Percentiles rank a stretch among this genome's conserved stretches.
Conservation (phyloP, 2,329 filamentous ascomycete genomes). For the Ceratocystis lukuohia region DNA sequence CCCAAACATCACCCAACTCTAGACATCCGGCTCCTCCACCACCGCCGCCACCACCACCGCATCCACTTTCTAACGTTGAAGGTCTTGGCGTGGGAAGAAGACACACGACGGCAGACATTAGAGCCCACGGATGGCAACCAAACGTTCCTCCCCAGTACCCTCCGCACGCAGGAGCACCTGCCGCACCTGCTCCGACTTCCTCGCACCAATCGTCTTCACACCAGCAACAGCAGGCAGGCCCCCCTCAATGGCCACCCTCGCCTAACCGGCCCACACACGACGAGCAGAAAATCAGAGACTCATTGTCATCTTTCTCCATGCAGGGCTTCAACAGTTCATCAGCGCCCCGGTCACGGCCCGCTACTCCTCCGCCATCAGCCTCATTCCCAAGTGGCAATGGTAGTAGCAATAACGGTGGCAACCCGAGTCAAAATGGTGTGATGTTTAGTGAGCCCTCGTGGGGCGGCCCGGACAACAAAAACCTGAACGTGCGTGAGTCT, state of each 20-base stretch:
- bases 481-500: constrained; percentile 39
- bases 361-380: constrained; percentile 36
- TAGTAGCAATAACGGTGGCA: constrained; percentile 18
- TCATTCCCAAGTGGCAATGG: constrained; percentile 34
- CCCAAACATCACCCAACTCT: constrained; percentile 56
- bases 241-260: constrained; percentile 41
- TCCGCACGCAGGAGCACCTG: constrained; percentile 12
- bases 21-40: constrained; percentile 43
- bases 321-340: constrained; percentile 31
- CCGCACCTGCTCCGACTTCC: constrained; percentile 47
- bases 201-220: constrained; percentile 41
- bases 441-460: constrained; percentile 43
- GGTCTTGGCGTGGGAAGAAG: constrained; percentile 56
- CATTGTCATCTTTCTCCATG: constrained; percentile 41
- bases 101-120: constrained; percentile 92
- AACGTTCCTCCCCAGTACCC: constrained; percentile 31
- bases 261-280: constrained; percentile 38
- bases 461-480: constrained; percentile 38
- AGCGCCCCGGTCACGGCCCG: constrained; percentile 37
- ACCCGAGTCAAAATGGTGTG: constrained; percentile 27
- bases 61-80: constrained; percentile 50
- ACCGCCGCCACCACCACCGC: constrained; percentile 50
- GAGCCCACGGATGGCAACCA: constrained; percentile 51
- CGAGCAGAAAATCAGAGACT: constrained; percentile 44
- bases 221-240: constrained; percentile 31